Evolutionary conservation across 2,329 filamentous ascomycete genomes (phyloP).

Genomic region (Raffaelea deltoideospora): DNA sequence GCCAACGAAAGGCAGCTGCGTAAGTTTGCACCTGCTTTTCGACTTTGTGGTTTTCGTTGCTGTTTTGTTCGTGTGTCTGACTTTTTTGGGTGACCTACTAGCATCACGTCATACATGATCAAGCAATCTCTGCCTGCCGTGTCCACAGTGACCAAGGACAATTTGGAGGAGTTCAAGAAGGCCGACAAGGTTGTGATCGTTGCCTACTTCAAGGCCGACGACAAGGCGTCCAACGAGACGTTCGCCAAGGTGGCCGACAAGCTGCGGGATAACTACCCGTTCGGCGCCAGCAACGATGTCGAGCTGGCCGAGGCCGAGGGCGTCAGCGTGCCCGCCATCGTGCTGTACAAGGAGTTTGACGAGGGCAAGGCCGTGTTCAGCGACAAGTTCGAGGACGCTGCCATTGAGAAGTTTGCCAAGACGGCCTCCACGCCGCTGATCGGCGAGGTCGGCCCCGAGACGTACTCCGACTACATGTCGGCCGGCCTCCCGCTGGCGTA

Average conservation of each 20-base stretch:
- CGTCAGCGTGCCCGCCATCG: conserved; percentile 70
- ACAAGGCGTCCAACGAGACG: conserved; percentile 76
- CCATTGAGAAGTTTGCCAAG: conserved; percentile 72
- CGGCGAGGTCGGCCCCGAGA: conserved; percentile 92
- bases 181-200: conserved; percentile 93
- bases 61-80: not conserved
- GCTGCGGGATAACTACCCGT: conserved; percentile 82
- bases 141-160: conserved; percentile 65
- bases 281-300: conserved; percentile 74
- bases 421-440: conserved; percentile 76
- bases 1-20: conserved; percentile 75
- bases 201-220: conserved; percentile 66
- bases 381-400: conserved; percentile 67
- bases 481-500: conserved; percentile 87
- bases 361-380: conserved; percentile 82
- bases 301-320: conserved; percentile 79
- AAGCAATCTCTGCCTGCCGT: conserved; percentile 95
- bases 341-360: conserved; percentile 96
- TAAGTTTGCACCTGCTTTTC: conserved; percentile 22
- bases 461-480: conserved; percentile 88
- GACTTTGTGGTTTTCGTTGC: not conserved
- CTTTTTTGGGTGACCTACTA: too few species aligned
- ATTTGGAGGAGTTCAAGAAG: conserved; percentile 90
- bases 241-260: conserved; percentile 60
- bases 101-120: conserved; percentile 78